Percentiles rank a stretch among this genome's conserved stretches.
phyloP scores from a whole-genome alignment of 148 eudicot genomes.

The Cornus suecica region DNA sequence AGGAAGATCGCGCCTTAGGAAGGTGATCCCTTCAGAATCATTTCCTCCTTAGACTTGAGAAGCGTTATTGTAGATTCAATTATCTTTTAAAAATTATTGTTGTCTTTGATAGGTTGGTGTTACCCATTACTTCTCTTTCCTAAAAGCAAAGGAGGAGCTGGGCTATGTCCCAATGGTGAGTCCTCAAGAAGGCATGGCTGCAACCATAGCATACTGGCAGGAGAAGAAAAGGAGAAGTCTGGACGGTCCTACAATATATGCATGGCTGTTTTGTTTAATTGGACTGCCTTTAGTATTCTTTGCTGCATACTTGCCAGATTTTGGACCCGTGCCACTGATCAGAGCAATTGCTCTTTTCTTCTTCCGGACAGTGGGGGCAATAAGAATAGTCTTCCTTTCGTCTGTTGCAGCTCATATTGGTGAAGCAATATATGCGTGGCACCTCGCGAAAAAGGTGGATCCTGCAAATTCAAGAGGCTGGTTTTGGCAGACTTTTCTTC shows the following conservation, averaged over 20 bases:
- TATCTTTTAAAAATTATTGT: too few relatives aligned
- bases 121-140: constrained; percentile 77
- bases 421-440: constrained; percentile 78
- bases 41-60: neutral
- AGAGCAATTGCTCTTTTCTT: constrained; percentile 48
- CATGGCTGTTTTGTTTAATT: constrained; percentile 55
- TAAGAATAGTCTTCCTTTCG: constrained; percentile 31
- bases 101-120: constrained; percentile 62
- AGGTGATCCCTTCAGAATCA: neutral
- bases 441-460: constrained; percentile 63
- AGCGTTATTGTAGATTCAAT: neutral
- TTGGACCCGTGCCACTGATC: constrained; percentile 48
- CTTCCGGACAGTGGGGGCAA: constrained; percentile 40
- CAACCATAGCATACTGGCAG: constrained; percentile 71
- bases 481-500: constrained; percentile 70
- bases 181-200: constrained; percentile 73
- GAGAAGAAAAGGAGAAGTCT: constrained; percentile 57
- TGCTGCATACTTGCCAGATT: constrained; percentile 62
- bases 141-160: constrained; percentile 79
- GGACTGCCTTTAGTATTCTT: constrained; percentile 60
- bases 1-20: neutral
- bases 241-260: constrained; percentile 74
- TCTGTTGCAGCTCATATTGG: constrained; percentile 45
- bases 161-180: constrained; percentile 73
- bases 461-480: constrained; percentile 73